These are phyloP conservation scores for Fusarium pilosicola DNA, from an alignment of 2,329 filamentous ascomycete species.

Conservation along the genomic window DNA sequence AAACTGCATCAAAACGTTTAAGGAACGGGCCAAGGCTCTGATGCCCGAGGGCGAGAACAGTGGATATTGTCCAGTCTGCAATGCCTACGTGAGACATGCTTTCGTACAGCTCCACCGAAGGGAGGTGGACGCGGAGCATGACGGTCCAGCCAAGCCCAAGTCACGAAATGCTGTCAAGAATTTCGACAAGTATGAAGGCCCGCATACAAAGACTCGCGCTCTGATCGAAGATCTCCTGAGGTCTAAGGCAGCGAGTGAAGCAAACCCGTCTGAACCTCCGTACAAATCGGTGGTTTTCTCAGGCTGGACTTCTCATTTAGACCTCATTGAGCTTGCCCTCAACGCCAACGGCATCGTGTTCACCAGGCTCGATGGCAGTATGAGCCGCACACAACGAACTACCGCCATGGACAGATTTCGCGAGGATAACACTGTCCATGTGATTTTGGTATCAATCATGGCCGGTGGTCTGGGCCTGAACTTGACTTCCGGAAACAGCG, in stretches of 20 bases:
- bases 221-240: slow-evolving; percentile 78
- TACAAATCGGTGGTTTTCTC: slow-evolving; percentile 96
- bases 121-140: slow-evolving; percentile 66
- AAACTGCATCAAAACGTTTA: slow-evolving; percentile 72
- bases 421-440: slow-evolving; percentile 73
- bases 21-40: slow-evolving; percentile 59
- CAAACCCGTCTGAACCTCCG: slow-evolving; percentile 72
- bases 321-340: slow-evolving; percentile 88
- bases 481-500: slow-evolving; percentile 83
- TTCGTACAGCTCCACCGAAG: slow-evolving; percentile 76
- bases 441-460: slow-evolving; percentile 91
- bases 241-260: slow-evolving; percentile 70
- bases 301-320: slow-evolving; percentile 93
- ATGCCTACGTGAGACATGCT: slow-evolving; percentile 67
- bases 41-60: slow-evolving; percentile 50
- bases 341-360: slow-evolving; percentile 72
- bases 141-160: slow-evolving; percentile 57
- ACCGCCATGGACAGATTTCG: slow-evolving; percentile 82
- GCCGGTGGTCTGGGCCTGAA: slow-evolving; percentile 94
- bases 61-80: slow-evolving; percentile 75
- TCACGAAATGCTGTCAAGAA: slow-evolving; percentile 59
- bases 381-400: slow-evolving; percentile 79
- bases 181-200: slow-evolving; percentile 79
- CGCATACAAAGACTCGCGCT: slow-evolving; percentile 90
- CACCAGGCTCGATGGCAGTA: slow-evolving; percentile 89